A percentile compares a stretch with the other conserved stretches of the same genome.
Conservation (phyloP, 495 filamentous ascomycete species). For the Lepidopterella palustris region DNA sequence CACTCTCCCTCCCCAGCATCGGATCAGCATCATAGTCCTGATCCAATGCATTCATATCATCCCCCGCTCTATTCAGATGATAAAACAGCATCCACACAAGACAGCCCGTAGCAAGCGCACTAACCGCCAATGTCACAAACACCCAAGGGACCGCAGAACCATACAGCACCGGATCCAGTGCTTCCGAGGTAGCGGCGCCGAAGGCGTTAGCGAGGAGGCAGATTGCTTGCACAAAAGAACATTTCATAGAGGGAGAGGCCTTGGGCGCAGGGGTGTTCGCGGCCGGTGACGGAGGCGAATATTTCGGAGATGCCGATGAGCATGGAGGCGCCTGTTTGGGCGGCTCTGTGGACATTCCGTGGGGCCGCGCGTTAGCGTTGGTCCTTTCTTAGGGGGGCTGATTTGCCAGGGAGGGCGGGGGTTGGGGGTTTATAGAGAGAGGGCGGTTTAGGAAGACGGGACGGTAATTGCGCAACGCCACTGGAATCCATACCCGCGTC, state of each 20-base stretch:
- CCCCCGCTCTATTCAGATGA: slow-evolving; percentile 32
- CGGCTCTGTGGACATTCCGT: slow-evolving; percentile 37
- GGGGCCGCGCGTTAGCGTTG: slow-evolving; percentile 9
- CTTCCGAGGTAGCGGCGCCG: slow-evolving; percentile 48
- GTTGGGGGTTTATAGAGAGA: no score
- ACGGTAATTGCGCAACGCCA: slow-evolving; percentile 15
- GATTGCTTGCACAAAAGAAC: slow-evolving; percentile 59
- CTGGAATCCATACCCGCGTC: slow-evolving; percentile 13
- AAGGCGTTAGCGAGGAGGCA: slow-evolving; percentile 53
- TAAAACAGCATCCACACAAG: slow-evolving; percentile 33
- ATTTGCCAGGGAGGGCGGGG: slow-evolving; percentile 36
- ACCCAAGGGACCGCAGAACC: slow-evolving; percentile 53
- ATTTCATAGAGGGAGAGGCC: slow-evolving; percentile 61
- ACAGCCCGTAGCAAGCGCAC: slow-evolving; percentile 19
- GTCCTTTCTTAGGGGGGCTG: no score
- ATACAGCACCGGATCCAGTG: slow-evolving; percentile 48
- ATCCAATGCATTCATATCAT: slow-evolving; percentile 27
- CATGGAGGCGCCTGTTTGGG: slow-evolving; percentile 41
- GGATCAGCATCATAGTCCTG: slow-evolving; percentile 11
- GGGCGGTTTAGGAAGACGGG: no score
- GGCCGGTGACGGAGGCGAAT: slow-evolving; percentile 63
- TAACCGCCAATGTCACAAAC: slow-evolving; percentile 36
- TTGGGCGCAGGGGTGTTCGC: slow-evolving; percentile 69
- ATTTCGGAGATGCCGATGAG: slow-evolving; percentile 61
- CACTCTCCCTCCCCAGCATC: not conserved